A percentile compares a stretch with the other conserved stretches of the same genome.
Conservation (phyloP, 352 stramenopile species). For the Phytophthora hybrid region DNA sequence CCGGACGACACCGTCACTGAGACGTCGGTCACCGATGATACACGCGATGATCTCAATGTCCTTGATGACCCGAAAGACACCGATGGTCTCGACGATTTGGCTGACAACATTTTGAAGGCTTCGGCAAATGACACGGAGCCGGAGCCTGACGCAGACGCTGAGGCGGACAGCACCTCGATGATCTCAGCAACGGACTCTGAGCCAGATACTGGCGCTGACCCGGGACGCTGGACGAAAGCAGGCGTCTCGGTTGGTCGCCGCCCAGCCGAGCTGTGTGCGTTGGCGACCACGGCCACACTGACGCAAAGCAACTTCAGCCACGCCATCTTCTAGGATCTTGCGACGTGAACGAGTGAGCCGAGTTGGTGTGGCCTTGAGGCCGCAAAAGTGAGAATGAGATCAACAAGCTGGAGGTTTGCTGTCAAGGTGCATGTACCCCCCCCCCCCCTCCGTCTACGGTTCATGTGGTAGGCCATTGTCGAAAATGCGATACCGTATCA, state of each 20-base stretch:
- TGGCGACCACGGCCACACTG: constrained; percentile 9
- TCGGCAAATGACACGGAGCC: constrained; percentile 19
- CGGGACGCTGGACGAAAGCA: background rate
- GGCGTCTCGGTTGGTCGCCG: background rate
- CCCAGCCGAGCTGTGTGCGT: background rate
- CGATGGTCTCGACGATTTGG: background rate
- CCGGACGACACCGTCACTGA: constrained; percentile 18
- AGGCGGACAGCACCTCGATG: constrained; percentile 11
- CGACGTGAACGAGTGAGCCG: background rate
- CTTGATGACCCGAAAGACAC: background rate
- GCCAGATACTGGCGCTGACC: background rate
- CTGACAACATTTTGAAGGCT: background rate
- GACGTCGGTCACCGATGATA: constrained; percentile 8
- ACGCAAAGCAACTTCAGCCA: constrained; percentile 10
- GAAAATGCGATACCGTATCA: no score
- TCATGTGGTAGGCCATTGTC: no score
- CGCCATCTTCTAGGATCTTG: constrained; percentile 4
- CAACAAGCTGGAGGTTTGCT: background rate
- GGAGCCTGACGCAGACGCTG: constrained; percentile 7
- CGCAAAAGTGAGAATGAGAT: constrained; percentile 34
- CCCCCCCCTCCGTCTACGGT: no score
- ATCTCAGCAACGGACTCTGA: constrained; percentile 4
- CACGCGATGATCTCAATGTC: background rate
- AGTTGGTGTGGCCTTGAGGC: constrained; percentile 5
- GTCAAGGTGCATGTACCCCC: no score